Conservation (phyloP, 2,329 filamentous ascomycete genomes). For the Arthroderma sp. region DNA sequence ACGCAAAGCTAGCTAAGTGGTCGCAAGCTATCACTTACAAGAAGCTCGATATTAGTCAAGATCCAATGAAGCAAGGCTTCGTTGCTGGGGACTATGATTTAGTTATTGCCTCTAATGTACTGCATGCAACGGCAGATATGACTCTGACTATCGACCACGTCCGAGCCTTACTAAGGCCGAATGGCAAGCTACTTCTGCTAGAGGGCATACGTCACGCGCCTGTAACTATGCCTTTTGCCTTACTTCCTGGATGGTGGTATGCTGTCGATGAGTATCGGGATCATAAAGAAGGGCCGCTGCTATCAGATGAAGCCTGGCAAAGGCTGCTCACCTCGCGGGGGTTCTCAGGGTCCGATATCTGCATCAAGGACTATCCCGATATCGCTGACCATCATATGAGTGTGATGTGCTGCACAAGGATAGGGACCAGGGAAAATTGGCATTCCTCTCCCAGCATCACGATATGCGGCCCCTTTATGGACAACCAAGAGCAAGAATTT, state of each 20-base stretch:
- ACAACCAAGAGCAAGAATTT: too few relatives aligned
- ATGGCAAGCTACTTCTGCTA: background rate
- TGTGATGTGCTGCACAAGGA: too few relatives aligned
- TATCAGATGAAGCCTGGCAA: too few relatives aligned
- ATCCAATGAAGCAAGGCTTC: slow-evolving; percentile 16
- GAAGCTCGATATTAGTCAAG: slow-evolving; percentile 14
- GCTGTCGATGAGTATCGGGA: slow-evolving; percentile 16
- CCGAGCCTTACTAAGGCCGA: background rate
- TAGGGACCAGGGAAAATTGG: too few relatives aligned
- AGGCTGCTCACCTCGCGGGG: too few relatives aligned
- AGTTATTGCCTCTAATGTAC: slow-evolving; percentile 16
- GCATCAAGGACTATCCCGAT: too few relatives aligned
- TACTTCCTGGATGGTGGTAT: slow-evolving; percentile 25
- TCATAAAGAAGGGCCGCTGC: too few relatives aligned
- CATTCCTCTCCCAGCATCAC: too few relatives aligned
- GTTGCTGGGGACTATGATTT: slow-evolving; percentile 15
- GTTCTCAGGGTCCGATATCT: too few relatives aligned
- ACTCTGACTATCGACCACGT: background rate
- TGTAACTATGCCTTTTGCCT: slow-evolving; percentile 20
- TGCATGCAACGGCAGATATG: slow-evolving; percentile 11
- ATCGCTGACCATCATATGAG: too few relatives aligned
- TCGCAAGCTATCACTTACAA: background rate
- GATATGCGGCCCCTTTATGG: too few relatives aligned
- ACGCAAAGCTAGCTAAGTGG: background rate
- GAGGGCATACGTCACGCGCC: too few relatives aligned